Percentiles rank a stretch among this genome's conserved stretches.
Conservation (phyloP, 2,329 filamentous ascomycete genomes). For the Colletotrichum destructivum region DNA sequence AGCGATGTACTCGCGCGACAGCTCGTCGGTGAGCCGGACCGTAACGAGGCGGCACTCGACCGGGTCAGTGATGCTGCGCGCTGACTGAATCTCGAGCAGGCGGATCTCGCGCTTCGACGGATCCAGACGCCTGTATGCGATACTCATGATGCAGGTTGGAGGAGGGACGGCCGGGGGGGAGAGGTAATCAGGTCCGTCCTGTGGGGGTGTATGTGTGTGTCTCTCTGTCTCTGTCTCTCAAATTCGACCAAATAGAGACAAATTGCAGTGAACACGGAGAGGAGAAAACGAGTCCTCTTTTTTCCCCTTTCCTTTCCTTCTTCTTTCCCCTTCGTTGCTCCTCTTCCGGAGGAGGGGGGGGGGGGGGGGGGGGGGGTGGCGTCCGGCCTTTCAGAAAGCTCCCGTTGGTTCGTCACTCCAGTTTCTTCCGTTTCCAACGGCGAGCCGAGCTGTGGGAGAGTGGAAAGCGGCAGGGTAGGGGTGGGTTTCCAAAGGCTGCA, state of each 20-base stretch:
- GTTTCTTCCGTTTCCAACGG: not conserved
- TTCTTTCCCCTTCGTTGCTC: not conserved
- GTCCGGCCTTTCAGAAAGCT: not conserved
- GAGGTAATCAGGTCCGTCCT: conserved; percentile 3
- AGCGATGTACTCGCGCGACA: conserved; percentile 47
- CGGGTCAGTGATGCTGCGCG: conserved; percentile 47
- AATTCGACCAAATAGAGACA: not conserved
- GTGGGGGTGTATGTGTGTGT: not conserved
- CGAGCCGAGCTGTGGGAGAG: conserved; percentile 1
- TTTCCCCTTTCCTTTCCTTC: not conserved
- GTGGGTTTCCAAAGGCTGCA: conserved; percentile 32
- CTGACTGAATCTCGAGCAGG: conserved; percentile 52
- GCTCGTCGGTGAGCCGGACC: conserved; percentile 46
- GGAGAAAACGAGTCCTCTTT: not conserved
- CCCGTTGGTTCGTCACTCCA: conserved; percentile 6
- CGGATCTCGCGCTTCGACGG: conserved; percentile 49
- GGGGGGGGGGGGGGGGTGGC: no score
- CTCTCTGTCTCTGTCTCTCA: not conserved
- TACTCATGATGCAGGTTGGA: conserved; percentile 24
- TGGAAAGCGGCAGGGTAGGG: conserved; percentile 27
- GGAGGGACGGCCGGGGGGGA: no score
- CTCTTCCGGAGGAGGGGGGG: not conserved
- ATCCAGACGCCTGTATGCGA: conserved; percentile 44
- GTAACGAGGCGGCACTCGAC: conserved; percentile 54
- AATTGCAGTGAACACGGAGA: not conserved